Base-by-base conservation (phyloP, 441 rosid species). In the Francoa sonchifolia region DNA sequence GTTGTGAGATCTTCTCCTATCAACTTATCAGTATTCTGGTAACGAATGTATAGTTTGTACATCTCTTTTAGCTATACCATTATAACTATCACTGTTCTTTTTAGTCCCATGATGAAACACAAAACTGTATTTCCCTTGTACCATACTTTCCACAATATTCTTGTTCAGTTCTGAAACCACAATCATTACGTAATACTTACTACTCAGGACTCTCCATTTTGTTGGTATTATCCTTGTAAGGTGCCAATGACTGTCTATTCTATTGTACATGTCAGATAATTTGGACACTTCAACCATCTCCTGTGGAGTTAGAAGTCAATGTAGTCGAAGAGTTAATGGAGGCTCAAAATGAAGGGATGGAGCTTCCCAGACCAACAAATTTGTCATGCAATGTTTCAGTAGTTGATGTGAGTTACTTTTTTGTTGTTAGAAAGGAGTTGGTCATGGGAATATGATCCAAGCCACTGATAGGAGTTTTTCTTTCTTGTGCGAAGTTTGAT, bases 281-380 rank as follows among this genome's bases (percentile, higher is more conserved):
- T 22, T 58, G 63, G 66, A 47, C 41, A 45, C 63, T 67, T 8
- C 44, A 67, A 29, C 73, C 61, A 3, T 50, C 61, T 21, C 20
- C 44, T 12, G 14, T 20, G 17, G 73, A 67, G 48, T 46, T 51
- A 40, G 48, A 55, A 42, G 31, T 49, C 12, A 50, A 41, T 19
- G 11, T 55, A 11, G 34, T 63, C 30, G 59, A 20, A 52, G 66
- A 55, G 37, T 23, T 49, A 10, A 40, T 59, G 42, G 45, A 35
- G 44, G 28, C 39, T 6, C 47, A 15, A 22, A 44, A 20, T 21
- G 30, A 31, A 6, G 37, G 5, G 30, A 28, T 23, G 26, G 22
- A 39, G 27, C 16, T 31, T 29, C 9, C 39, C 1, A 13, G 11
- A 31, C 21, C 22, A 13, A 13, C 15, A 29, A 12, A 15, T 14